phyloP scores from a whole-genome alignment of 305 asterid species.

The Coffea humblotiana region DNA sequence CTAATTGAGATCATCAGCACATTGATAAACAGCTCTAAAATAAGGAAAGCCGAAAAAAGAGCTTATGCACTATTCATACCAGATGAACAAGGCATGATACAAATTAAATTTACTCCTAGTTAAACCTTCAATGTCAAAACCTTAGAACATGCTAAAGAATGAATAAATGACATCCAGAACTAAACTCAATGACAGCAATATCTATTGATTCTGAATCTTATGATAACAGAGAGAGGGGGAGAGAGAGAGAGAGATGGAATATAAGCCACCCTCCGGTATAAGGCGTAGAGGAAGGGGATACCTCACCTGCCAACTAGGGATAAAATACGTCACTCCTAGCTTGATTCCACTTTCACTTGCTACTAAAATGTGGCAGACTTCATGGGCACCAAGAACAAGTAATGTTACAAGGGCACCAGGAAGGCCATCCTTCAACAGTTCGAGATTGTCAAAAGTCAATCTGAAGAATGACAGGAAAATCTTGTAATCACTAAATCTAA shows the following conservation, averaged over 20 bases:
- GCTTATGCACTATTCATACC: not conserved
- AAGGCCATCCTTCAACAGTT: constrained; percentile 74
- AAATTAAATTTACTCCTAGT: not conserved
- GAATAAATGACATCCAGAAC: not conserved
- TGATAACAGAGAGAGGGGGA: not conserved
- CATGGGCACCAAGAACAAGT: constrained; percentile 76
- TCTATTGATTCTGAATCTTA: not conserved
- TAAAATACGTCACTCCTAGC: constrained; percentile 87
- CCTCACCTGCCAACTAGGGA: constrained; percentile 98
- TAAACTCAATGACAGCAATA: not conserved
- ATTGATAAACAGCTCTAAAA: not conserved
- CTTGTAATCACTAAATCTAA: not conserved
- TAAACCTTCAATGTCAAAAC: not conserved
- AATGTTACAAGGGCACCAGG: constrained; percentile 95
- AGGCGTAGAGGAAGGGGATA: constrained; percentile 22
- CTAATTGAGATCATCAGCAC: not conserved
- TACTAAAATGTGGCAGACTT: constrained; percentile 70
- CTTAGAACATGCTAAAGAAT: not conserved
- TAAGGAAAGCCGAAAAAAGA: not conserved
- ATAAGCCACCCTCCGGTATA: not conserved
- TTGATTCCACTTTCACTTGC: constrained; percentile 76
- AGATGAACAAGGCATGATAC: not conserved
- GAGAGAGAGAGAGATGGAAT: not conserved
- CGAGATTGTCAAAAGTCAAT: constrained; percentile 67
- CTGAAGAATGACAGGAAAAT: constrained; percentile 38